Percentiles rank a stretch among this genome's conserved stretches.
phyloP scores from a whole-genome alignment of 495 filamentous ascomycete species.

The Aeminium ludgeri region DNA sequence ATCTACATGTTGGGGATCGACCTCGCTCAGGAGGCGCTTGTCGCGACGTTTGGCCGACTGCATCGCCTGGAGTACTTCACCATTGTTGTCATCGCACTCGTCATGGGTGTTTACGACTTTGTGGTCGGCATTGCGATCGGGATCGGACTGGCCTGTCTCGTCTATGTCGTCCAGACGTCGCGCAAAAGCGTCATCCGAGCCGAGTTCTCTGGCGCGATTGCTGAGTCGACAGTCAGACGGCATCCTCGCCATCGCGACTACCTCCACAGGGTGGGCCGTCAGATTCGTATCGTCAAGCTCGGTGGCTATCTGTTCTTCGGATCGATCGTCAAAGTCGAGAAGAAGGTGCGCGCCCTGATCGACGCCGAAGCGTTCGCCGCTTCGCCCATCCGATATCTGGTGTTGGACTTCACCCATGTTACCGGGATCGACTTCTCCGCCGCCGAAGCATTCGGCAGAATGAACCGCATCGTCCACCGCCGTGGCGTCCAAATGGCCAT shows the following conservation, averaged over 20 bases:
- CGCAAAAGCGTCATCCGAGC: constrained; percentile 72
- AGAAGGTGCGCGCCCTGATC: constrained; percentile 62
- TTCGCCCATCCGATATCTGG: constrained; percentile 70
- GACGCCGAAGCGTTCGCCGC: constrained; percentile 59
- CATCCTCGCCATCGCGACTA: constrained; percentile 81
- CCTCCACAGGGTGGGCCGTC: constrained; percentile 63
- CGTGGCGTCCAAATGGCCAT: constrained; percentile 64
- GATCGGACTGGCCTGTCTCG: constrained; percentile 79
- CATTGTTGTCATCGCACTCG: constrained; percentile 76
- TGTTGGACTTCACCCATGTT: constrained; percentile 80
- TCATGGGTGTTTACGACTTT: constrained; percentile 95
- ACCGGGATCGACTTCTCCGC: constrained; percentile 91
- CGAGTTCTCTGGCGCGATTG: constrained; percentile 68
- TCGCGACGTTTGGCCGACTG: constrained; percentile 73
- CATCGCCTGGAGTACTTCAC: constrained; percentile 77
- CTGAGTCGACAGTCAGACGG: constrained; percentile 77
- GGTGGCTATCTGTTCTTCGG: constrained; percentile 91
- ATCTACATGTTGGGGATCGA: constrained; percentile 93
- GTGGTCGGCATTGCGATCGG: constrained; percentile 84
- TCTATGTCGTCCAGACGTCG: constrained; percentile 79
- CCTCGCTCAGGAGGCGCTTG: constrained; percentile 68
- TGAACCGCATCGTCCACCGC: constrained; percentile 60
- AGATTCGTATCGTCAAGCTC: constrained; percentile 80
- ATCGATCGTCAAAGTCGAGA: constrained; percentile 86
- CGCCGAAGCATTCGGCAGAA: constrained; percentile 81